Base-by-base conservation (phyloP, 345 rosid species). In the Sonneratia caseolaris region DNA sequence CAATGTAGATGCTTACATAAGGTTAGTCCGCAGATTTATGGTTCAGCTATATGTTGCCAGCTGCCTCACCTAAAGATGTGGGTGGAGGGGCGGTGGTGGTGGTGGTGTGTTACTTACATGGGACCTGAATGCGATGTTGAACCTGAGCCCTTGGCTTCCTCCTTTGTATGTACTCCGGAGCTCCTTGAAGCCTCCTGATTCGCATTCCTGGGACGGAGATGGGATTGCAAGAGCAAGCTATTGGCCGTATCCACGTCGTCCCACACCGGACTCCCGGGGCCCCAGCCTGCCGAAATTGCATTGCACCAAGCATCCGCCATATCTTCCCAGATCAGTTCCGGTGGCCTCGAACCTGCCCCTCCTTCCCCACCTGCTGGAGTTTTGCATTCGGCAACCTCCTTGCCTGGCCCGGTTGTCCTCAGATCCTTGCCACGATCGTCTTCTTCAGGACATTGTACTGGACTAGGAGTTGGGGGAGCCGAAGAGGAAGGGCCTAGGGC, bases 191-290 rank as follows among this genome's bases (percentile, higher is more conserved):
- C 37, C 37, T 62, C 66, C 37, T 62, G 66, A 27, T 35, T 62
- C 38, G 38, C 37, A 35, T 62, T 35, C 37, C 38, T 27, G 19
- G 40, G 86, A 78, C 65, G 86, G 66, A 89, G 83, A 15, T 84
- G 83, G 57, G 89, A 82, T 42, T 78, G 86, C 48, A 83, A 37
- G 8, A 84, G 74, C 56, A 87, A 78, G 75, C 77, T 83, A 78
- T 81, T 83, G 32, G 74, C 70, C 24, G 83, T 69, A 70, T 93
- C 97, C 72, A 95, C 72, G 75, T 93, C 94, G 81, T 93, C 98
- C 98, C 98, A 91, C 0, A 91, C 91, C 22, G 98, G 83, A 76
- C 96, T 91, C 15, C 87, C 97, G 14, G 97, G 97, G 57, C 94
- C 96, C 97, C 97, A 89, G 64, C 89, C 97, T 42, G 82, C 86